Base-by-base conservation (phyloP, 306 rosid genomes). In the Sindora glabra region DNA sequence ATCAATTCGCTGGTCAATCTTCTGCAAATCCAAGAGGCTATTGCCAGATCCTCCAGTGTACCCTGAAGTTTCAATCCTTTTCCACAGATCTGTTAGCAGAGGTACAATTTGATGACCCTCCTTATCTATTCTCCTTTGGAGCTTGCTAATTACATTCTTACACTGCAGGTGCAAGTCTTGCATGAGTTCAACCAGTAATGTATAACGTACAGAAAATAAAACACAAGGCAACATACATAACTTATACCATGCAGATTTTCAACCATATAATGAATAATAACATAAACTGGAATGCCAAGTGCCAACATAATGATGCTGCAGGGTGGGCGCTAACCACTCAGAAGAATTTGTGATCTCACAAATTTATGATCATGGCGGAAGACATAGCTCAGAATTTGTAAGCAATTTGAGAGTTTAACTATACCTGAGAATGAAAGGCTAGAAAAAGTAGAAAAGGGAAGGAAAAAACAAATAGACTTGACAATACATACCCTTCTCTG, bases 91-190 rank as follows among this genome's bases (percentile, higher is more conserved):
- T 36, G 95, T 83, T 45, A 92, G 83, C 85, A 86, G 62, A 64
- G 98, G 98, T 32, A 92, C 87, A 52, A 92, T 88, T 72, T 86
- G 90, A 65, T 68, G 79, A 50, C 98, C 98, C 78, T 83, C 98
- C 84, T 88, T 86, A 39, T 80, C 95, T 42, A 88, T 76, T 83
- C 81, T 79, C 83, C 85, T 85, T 56, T 92, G 96, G 55, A 92
- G 80, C 73, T 86, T 92, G 90, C 83, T 74, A 55, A 92, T 83
- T 15, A 92, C 98, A 80, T 67, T 86, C 77, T 92, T 88, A 78
- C 95, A 92, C 98, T 92, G 85, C 79, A 79, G 21, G 38, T 37
- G 48, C 47, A 73, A 15, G 62, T 57, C 63, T 48, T 41, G 49
- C 18, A 49, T 70, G 46, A 78, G 70, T 56, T 58, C 67, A 70